Conservation (phyloP, 2,329 filamentous ascomycete species). For the Thyridium curvatum region DNA sequence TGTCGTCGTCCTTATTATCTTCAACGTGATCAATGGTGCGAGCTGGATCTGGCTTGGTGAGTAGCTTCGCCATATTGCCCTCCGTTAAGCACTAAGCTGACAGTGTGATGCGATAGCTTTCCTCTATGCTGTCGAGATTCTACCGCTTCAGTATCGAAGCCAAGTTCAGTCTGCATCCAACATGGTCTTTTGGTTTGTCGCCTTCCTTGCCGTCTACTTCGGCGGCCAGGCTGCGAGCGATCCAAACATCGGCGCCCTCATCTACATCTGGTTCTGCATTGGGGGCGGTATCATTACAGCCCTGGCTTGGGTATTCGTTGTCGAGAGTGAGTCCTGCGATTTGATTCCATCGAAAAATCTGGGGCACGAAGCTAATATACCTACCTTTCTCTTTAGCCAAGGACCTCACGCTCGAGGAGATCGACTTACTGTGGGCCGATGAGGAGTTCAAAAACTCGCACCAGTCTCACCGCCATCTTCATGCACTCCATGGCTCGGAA, state of each 20-base stretch:
- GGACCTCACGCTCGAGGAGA: constrained; percentile 1
- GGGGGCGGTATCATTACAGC: not conserved
- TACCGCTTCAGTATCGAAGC: constrained; percentile 1
- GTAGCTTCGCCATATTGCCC: not conserved
- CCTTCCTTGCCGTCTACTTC: constrained; percentile 1
- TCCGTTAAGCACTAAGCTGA: not conserved
- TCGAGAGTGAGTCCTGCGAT: not conserved
- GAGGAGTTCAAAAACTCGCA: constrained; percentile 1
- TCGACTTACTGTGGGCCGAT: not conserved
- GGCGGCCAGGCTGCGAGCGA: constrained; percentile 1
- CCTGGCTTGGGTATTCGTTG: not conserved
- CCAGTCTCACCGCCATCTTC: no score
- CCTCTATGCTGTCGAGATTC: constrained; percentile 1
- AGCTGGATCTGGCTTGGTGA: constrained; percentile 1
- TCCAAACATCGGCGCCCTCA: not conserved
- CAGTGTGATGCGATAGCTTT: not conserved
- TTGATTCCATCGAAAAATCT: no score
- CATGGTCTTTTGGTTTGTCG: not conserved
- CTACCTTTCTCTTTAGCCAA: not conserved
- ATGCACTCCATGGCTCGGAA: no score
- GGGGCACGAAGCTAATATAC: no score
- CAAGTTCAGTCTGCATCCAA: constrained; percentile 1
- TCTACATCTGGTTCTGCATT: constrained; percentile 1
- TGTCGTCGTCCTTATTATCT: constrained; percentile 1
- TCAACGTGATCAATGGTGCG: not conserved